A percentile compares a stretch with the other conserved stretches of the same genome.
Evolutionary conservation across 2,329 filamentous ascomycete genomes (phyloP).

Genomic region (Diplodia corticola): DNA sequence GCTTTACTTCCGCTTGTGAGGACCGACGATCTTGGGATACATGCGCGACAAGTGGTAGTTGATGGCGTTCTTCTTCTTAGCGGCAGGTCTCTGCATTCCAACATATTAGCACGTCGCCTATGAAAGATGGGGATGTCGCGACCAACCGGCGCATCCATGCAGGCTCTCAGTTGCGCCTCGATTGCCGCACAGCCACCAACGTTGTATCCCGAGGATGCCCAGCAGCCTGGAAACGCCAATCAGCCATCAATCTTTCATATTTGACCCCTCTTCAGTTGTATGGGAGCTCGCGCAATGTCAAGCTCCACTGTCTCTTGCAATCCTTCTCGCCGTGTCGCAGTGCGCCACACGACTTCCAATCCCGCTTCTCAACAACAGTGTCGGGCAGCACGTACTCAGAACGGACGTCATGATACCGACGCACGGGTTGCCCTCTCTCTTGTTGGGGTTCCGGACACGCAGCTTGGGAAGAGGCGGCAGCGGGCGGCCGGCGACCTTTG

Average conservation of each 20-base stretch:
- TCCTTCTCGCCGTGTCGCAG: not conserved
- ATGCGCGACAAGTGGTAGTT: constrained; percentile 86
- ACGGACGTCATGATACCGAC: constrained; percentile 66
- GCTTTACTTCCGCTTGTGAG: constrained; percentile 63
- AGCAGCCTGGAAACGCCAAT: constrained; percentile 63
- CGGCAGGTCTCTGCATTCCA: constrained; percentile 53
- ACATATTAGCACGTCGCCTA: not conserved
- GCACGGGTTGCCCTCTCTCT: constrained; percentile 64
- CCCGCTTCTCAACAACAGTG: not conserved
- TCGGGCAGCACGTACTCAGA: constrained; percentile 53
- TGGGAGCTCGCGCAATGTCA: not conserved
- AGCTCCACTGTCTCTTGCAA: not conserved
- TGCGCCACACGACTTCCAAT: not conserved
- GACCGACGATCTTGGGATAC: constrained; percentile 71
- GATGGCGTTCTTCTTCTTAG: constrained; percentile 71
- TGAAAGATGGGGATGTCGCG: not conserved
- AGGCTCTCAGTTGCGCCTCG: constrained; percentile 62
- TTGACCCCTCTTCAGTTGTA: not conserved
- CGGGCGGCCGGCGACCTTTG: constrained; percentile 44
- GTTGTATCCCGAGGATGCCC: constrained; percentile 75
- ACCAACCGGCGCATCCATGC: constrained; percentile 79
- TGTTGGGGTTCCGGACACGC: constrained; percentile 64
- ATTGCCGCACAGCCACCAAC: constrained; percentile 60
- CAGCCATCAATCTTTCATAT: constrained; percentile 22
- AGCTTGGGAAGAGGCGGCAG: constrained; percentile 64